These are phyloP conservation scores for Rehmannia glutinosa DNA, from an alignment of 257 asterid genomes.

Conservation along the genomic window DNA sequence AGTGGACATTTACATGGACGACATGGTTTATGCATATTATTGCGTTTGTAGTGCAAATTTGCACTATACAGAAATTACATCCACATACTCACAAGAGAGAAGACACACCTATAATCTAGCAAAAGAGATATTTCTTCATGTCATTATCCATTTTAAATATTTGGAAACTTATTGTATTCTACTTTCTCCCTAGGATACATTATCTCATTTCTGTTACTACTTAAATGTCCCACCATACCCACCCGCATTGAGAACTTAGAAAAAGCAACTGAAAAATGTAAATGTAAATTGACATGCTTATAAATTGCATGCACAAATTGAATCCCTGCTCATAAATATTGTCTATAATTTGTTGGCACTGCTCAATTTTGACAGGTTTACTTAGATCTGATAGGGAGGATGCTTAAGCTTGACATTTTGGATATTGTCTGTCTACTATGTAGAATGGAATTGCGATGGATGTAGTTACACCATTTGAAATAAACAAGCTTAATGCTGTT, in stretches of 20 bases:
- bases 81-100: neutral
- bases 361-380: neutral
- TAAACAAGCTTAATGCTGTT: slow-evolving; percentile 7
- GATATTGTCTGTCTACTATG: neutral
- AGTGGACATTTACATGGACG: neutral
- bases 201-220: neutral
- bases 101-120: neutral
- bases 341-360: neutral
- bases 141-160: neutral
- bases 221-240: neutral
- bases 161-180: neutral
- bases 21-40: neutral
- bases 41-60: neutral
- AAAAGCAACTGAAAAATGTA: neutral
- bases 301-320: neutral
- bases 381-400: neutral
- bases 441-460: neutral
- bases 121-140: neutral
- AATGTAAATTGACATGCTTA: neutral
- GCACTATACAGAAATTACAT: neutral
- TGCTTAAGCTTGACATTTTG: neutral
- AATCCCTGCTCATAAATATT: neutral
- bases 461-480: neutral
- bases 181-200: neutral
- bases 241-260: neutral